Percentiles rank a stretch among this genome's conserved stretches.
These are phyloP conservation scores for Dioszegia crocea DNA, from an alignment of 768 basidiomycete genomes.

Conservation along the genomic window DNA sequence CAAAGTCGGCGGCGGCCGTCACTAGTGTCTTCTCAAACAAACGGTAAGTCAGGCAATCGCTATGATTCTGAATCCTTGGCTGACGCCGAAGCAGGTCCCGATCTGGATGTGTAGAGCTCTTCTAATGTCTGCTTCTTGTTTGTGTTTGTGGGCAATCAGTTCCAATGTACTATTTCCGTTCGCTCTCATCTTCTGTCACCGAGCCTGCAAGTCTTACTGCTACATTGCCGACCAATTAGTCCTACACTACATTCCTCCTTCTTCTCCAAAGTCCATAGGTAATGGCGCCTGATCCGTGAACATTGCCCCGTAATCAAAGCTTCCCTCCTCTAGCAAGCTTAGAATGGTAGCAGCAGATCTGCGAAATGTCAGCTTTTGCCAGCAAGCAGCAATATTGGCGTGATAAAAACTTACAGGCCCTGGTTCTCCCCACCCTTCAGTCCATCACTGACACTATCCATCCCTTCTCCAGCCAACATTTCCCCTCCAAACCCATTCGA, in stretches of 20 bases:
- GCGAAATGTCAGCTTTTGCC: conserved; percentile 3
- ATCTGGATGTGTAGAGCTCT: no score
- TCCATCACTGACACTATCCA: conserved; percentile 41
- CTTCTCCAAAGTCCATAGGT: conserved; percentile 13
- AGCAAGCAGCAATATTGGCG: no score
- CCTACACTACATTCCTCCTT: background rate
- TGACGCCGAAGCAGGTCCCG: no score
- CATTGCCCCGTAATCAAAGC: conserved; percentile 44
- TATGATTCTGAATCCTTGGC: no score
- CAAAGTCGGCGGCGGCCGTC: no score
- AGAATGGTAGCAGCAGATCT: conserved; percentile 49
- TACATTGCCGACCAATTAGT: background rate
- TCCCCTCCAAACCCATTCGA: conserved; percentile 33
- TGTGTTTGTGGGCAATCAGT: no score
- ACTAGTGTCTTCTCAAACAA: no score
- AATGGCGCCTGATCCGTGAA: conserved; percentile 44
- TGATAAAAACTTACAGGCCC: conserved; percentile 27
- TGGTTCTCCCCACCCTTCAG: conserved; percentile 23
- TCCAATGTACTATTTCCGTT: no score
- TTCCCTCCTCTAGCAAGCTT: conserved; percentile 46
- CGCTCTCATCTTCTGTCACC: no score
- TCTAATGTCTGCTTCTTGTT: no score
- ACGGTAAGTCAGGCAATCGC: no score
- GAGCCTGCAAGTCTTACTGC: no score
- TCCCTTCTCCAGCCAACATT: conserved; percentile 32